Evolutionary conservation across 169 alveolate genomes (phyloP).

Genomic region (Eimeria praecox): DNA sequence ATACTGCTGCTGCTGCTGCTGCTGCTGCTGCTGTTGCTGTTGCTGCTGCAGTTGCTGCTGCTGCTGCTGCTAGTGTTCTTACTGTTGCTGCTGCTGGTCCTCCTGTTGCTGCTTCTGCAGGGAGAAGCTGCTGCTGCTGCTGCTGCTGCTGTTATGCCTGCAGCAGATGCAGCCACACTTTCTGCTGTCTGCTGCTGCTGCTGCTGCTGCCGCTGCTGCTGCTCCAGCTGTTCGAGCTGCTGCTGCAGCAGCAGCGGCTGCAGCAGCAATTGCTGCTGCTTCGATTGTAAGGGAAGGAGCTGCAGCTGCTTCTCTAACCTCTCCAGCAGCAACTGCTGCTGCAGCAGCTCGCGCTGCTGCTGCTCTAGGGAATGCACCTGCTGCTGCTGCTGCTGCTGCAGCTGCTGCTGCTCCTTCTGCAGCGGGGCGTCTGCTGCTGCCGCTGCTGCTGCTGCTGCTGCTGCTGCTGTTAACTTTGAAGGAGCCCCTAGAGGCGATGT

Average conservation of each 20-base stretch:
- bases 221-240: too few species aligned
- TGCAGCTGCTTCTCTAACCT: constrained; percentile 45
- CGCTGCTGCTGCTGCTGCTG: constrained; percentile 1
- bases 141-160: background rate
- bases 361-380: constrained; percentile 13
- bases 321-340: constrained; percentile 55
- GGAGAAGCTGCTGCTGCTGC: background rate
- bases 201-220: constrained; percentile 27
- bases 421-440: background rate
- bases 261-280: too few species aligned
- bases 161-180: background rate
- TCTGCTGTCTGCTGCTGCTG: background rate
- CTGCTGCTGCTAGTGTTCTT: too few species aligned
- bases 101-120: background rate
- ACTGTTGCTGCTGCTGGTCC: too few species aligned
- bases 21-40: background rate
- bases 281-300: constrained; percentile 40
- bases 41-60: constrained; percentile 2
- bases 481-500: constrained; percentile 43
- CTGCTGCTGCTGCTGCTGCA: too few species aligned
- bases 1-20: constrained; percentile 2
- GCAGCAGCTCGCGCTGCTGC: constrained; percentile 60
- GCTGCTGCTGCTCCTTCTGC: constrained; percentile 55
- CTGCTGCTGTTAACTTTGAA: constrained; percentile 5
- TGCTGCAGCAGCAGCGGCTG: too few species aligned